phyloP scores from a whole-genome alignment of 2,329 filamentous ascomycete genomes.

The Rhynchosporium graminicola region DNA sequence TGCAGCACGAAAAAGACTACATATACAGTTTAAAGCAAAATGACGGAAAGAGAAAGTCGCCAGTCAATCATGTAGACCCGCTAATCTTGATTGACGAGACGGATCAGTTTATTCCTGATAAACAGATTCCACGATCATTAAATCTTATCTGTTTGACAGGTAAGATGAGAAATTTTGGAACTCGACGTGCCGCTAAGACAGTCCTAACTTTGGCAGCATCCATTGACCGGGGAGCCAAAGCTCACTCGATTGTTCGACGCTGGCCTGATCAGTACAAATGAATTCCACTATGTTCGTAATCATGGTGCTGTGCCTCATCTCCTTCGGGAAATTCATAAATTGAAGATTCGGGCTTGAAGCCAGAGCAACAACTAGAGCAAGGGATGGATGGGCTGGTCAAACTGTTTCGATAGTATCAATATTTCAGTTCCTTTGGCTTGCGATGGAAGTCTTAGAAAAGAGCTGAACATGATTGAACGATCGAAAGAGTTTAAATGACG shows the following conservation, averaged over 20 bases:
- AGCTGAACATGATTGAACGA: conserved; percentile 49
- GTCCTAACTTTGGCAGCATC: conserved; percentile 41
- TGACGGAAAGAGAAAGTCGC: conserved; percentile 45
- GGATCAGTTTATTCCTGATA: conserved; percentile 54
- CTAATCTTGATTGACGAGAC: conserved; percentile 48
- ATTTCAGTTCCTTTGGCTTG: conserved; percentile 52
- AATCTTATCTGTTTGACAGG: conserved; percentile 53
- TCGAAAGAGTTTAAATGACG: conserved; percentile 51
- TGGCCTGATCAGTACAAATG: conserved; percentile 46
- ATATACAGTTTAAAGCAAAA: conserved; percentile 46
- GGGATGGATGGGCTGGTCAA: conserved; percentile 47
- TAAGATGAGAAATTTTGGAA: conserved; percentile 36
- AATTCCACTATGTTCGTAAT: conserved; percentile 54
- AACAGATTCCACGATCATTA: conserved; percentile 52
- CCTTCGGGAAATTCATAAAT: conserved; percentile 16
- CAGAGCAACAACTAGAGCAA: conserved; percentile 29
- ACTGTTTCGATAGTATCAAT: conserved; percentile 48
- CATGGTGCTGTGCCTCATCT: conserved; percentile 53
- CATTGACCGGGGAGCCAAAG: conserved; percentile 51
- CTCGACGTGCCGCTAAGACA: background rate
- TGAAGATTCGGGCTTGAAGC: background rate
- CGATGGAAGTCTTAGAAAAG: conserved; percentile 52
- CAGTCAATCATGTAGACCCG: conserved; percentile 39
- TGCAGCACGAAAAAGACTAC: conserved; percentile 49
- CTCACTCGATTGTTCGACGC: conserved; percentile 43